Base-by-base conservation (phyloP, 345 rosid genomes). In the Ailanthus altissimus region DNA sequence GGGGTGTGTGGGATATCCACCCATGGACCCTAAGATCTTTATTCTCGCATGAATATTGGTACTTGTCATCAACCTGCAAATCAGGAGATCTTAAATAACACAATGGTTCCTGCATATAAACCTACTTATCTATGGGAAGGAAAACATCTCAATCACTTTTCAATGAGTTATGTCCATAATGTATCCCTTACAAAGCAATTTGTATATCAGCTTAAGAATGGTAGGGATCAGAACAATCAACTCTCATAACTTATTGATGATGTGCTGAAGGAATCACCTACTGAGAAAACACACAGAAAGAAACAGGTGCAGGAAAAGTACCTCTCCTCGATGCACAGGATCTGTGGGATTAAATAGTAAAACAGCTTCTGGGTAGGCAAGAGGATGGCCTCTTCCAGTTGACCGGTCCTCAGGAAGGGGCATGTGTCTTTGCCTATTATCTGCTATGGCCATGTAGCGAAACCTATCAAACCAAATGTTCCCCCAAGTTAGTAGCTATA, bases 1-100 rank as follows among this genome's bases (percentile, higher is more conserved):
- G 89, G 20, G 98, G 98, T 18, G 85, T 84, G 20, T 81, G 82
- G 80, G 92, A 87, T 78, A 96, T 87, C 99, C 99, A 96, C 65
- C 99, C 99, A 90, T 96, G 99, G 71, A 93, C 95, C 23, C 80
- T 75, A 58, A 88, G 78, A 80, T 96, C 90, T 82, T 88, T 89
- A 85, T 93, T 93, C 80, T 92, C 97, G 71, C 91, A 85, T 5
- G 99, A 92, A 81, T 96, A 96, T 79, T 93, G 95, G 82, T 96
- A 96, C 71, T 96, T 96, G 84, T 96, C 99, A 84, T 93, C 98
- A 78, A 93, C 99, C 99, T 96, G 86, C 61, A 72, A 62, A 65
- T 23, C 76, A 72, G 65, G 8, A 75, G 59, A 71, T 46, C 58
- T 70, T 46, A 60, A 74, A 66, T 16, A 57, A 47, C 9, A 59